Percentiles rank a stretch among this genome's conserved stretches.
phyloP scores from a whole-genome alignment of 2,329 filamentous ascomycete genomes.

The Arthroderma sp. region DNA sequence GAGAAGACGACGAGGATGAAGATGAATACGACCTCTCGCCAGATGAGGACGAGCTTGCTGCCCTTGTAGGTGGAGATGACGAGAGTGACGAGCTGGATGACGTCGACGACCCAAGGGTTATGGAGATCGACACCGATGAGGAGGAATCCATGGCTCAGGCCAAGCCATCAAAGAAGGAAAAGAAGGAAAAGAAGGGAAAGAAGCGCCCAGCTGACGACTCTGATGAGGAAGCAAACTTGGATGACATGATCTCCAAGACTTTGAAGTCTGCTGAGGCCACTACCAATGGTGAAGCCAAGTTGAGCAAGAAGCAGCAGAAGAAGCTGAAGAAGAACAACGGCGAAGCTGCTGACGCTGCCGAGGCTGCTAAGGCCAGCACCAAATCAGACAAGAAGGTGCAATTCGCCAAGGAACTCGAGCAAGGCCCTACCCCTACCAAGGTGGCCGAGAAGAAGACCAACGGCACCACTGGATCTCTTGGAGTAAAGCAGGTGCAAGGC shows the following conservation, averaged over 20 bases:
- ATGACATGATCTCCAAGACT: slow-evolving; percentile 72
- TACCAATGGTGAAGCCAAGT: slow-evolving; percentile 48
- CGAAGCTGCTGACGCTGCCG: slow-evolving; percentile 52
- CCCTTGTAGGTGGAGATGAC: slow-evolving; percentile 42
- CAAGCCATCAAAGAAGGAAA: slow-evolving; percentile 49
- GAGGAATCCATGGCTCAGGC: slow-evolving; percentile 50
- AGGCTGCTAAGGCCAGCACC: slow-evolving; percentile 39
- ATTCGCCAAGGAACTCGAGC: slow-evolving; percentile 97
- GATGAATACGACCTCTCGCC: slow-evolving; percentile 72
- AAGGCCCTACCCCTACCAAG: slow-evolving; percentile 68
- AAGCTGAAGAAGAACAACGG: slow-evolving; percentile 99
- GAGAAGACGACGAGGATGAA: slow-evolving; percentile 47
- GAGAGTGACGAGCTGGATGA: slow-evolving; percentile 68
- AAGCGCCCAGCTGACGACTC: slow-evolving; percentile 77
- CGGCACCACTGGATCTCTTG: slow-evolving; percentile 45
- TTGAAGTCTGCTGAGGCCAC: slow-evolving; percentile 40
- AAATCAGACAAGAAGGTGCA: slow-evolving; percentile 89
- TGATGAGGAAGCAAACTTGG: slow-evolving; percentile 53
- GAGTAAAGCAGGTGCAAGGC: slow-evolving; percentile 70
- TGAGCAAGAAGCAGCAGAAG: slow-evolving; percentile 95
- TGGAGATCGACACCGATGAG: slow-evolving; percentile 69
- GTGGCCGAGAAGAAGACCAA: slow-evolving; percentile 37
- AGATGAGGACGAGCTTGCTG: slow-evolving; percentile 60
- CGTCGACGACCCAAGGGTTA: slow-evolving; percentile 66
- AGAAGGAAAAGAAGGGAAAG: slow-evolving; percentile 53